Base-by-base conservation (phyloP, 23 red algal genomes). In the Pyropia yezoensis region DNA sequence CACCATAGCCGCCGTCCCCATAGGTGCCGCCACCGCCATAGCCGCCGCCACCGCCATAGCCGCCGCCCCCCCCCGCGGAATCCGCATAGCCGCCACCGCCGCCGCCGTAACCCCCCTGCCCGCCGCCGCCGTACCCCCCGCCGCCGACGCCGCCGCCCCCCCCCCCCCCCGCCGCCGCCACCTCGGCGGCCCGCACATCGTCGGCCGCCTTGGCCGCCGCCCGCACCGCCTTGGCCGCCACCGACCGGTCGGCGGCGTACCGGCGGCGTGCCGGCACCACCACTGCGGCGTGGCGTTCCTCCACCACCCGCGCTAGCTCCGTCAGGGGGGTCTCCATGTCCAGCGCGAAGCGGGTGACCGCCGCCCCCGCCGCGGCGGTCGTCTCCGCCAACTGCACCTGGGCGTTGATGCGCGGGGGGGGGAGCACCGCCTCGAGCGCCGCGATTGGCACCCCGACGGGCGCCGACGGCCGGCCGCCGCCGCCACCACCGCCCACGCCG, bases 251-350 rank as follows among this genome's bases (percentile, higher is more conserved):
- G 21, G 69, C 47, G 47, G 76, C 49, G 57, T 87, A 87, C 23
- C 69, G 59, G 54, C 76, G 75, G 50, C 54, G 57, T 7, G 76
- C 54, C 7, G 82, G 82, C 15, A 62, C 65, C 54, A 87, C 76
- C 54, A 70, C 76, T 7, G 34, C 62, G 2, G 39, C 47, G 64
- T 69, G 76, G 12, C 62, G n/a, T 15, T 87, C 82, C 23, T 87
- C 82, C 51, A 87, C 69, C 70, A 65, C 76, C 47, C 82, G 71
- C 14, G 82, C 57, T 64, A 87, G 63, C 29, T 87, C 82, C 17
- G 63, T 50, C 22, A 87, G 75, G 6, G 82, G 82, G n/a, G 82
- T 66, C 1, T 61, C 74, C 30, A 87, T 74, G 54, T 87, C 82
- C 71, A 87, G 61, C 23, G 82, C 82, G 60, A 76, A 87, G 3